Base-by-base conservation (phyloP, 768 basidiomycete genomes). In the Amanita pseudoporphyria region DNA sequence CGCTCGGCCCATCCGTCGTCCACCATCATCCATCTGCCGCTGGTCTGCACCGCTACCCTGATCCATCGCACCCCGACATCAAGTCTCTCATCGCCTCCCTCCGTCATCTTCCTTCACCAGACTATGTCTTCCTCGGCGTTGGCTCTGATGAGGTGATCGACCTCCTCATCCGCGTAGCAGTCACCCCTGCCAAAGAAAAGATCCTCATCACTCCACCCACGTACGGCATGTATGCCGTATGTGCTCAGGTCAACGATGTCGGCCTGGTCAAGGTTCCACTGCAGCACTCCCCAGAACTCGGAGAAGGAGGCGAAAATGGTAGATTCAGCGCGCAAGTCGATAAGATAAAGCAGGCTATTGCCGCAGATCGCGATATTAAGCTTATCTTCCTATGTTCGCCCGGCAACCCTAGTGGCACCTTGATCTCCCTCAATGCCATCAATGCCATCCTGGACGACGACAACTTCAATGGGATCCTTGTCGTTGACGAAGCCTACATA, bases 131-230 rank as follows among this genome's bases (percentile, higher is more conserved):
- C 62, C 78, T 99, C 2, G 96, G 96, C 2, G 96, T 98, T 0
- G 96, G 96, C 2, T 92, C 88, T 0, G 96, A 99, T 65, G 96
- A 99, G 59, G 84, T 93, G 36, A 93, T 98, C 56, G 96, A 99
- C 62, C 70, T 98, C 48, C 71, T 98, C 42, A 93, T 95, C 70
- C 80, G 96, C 14, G 81, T 98, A 28, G 84, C 87, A 54, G 93
- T 94, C 56, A 68, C 67, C 1, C 96, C 96, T 0, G 78, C 65
- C 1, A 73, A 67, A 47, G 95, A 98, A 57, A 87, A 83, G 61
- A 85, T 96, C 30, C 64, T 98, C 60, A 84, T 79, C 31, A 90
- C 87, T 1, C 95, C 95, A 1, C 96, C 96, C 4, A 97, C 96
- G 10, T 98, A 98, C 62, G 96, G 95, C 14, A 99, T 98, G 95